Base-by-base conservation (phyloP, 2,329 filamentous ascomycete species). In the Atkinsonella hypoxylon region DNA sequence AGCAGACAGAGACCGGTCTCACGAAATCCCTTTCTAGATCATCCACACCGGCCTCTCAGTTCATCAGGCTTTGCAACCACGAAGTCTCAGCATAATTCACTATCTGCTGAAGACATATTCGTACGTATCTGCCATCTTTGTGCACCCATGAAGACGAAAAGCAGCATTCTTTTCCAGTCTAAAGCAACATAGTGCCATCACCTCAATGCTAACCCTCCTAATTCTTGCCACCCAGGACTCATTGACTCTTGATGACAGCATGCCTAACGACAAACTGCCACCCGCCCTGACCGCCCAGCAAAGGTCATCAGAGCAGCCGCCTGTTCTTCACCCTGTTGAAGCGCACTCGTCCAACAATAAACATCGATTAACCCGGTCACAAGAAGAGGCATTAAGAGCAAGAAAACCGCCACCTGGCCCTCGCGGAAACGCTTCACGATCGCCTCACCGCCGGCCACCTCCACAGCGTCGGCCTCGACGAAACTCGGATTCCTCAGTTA, bases 401-500 rank as follows among this genome's bases (percentile, higher is more conserved):
- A 76, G 77, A 45, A 67, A 61, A 47, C 57, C 59, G 48, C 57
- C 65, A 53, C 55, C 53, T 10, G 61, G 49, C 53, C 42, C 60
- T 53, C 62, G 64, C 57, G 58, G 64, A 59, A 59, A 61, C 34
- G 57, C 57, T 55, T 58, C 66, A 54, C 57, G 56, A 55, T 74
- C 70, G 49, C 67, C 70, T n/a, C 64, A 68, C 42, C 68, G 67
- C 51, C 64, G 63, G 45, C 31, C 32, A 11, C 40, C 47, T 9
- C 56, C 64, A 8, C 70, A 72, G 44, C 69, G 75, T 51, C 77
- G 82, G 18, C 75, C 77, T 17, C 79, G 86, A 58, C 80, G 87
- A 58, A 89, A 90, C 64, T 91, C 87, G 2, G 87, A 91, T 52
- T 88, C 86, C 0, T 91, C 87, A 0, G 71, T 87, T 44, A 70